Evolutionary conservation across 257 asterid species (phyloP).

Genomic region (Nicotiana attenuata): DNA sequence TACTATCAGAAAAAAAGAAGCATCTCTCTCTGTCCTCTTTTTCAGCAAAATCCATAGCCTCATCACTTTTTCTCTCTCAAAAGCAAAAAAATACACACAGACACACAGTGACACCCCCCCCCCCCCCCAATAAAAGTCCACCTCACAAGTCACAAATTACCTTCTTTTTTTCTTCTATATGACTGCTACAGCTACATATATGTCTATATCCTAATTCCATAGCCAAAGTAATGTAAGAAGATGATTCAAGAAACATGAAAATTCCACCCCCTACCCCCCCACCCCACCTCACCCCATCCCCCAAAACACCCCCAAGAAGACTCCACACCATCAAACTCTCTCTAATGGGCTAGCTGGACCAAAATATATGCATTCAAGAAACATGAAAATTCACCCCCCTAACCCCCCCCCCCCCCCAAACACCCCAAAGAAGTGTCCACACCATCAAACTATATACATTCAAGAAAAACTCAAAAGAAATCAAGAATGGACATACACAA

Average conservation of each 20-base stretch:
- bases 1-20: slow-evolving; percentile 23
- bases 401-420: neutral
- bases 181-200: neutral
- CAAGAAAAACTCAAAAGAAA: slow-evolving; percentile 12
- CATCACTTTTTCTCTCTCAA: slow-evolving; percentile 20
- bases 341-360: slow-evolving; percentile 56
- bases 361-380: slow-evolving; percentile 25
- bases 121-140: neutral
- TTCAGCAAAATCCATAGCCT: slow-evolving; percentile 31
- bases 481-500: neutral
- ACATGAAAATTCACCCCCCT: slow-evolving; percentile 14
- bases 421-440: neutral
- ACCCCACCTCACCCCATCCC: neutral
- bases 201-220: slow-evolving; percentile 13
- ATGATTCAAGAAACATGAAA: slow-evolving; percentile 23
- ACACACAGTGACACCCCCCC: neutral
- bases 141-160: neutral
- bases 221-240: slow-evolving; percentile 15
- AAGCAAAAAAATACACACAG: neutral
- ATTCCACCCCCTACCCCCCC: neutral
- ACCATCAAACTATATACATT: slow-evolving; percentile 11
- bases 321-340: slow-evolving; percentile 23
- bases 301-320: slow-evolving; percentile 12
- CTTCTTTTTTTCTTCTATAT: slow-evolving; percentile 15
- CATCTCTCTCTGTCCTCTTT: slow-evolving; percentile 27